These are phyloP conservation scores for Tuber aestivum DNA, from an alignment of 495 filamentous ascomycete genomes.

Conservation along the genomic window DNA sequence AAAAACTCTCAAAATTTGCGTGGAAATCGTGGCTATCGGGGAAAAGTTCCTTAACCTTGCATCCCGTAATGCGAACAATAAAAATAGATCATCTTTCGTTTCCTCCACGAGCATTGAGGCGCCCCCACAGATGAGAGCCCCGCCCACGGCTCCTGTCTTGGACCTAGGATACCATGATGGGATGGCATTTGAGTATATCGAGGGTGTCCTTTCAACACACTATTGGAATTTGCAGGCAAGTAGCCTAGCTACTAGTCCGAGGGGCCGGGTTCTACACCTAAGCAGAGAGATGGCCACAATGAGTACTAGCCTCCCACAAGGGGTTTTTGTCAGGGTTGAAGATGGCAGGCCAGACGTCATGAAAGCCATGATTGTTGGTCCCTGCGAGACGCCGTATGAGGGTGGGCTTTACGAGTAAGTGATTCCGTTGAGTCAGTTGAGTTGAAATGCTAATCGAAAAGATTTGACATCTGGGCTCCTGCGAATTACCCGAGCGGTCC, in stretches of 20 bases:
- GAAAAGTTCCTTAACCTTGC: slow-evolving; percentile 22
- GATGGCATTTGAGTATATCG: slow-evolving; percentile 28
- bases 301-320: slow-evolving; percentile 51
- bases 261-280: slow-evolving; percentile 39
- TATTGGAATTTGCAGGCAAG: slow-evolving; percentile 22
- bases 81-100: not conserved
- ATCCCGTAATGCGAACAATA: not conserved
- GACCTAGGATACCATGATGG: slow-evolving; percentile 16
- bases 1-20: slow-evolving; percentile 27
- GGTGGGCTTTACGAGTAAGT: slow-evolving; percentile 54
- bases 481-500: slow-evolving; percentile 49
- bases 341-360: slow-evolving; percentile 53
- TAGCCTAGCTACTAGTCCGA: slow-evolving; percentile 19
- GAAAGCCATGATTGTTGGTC: slow-evolving; percentile 56
- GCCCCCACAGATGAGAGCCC: not conserved
- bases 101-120: not conserved
- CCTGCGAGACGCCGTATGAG: slow-evolving; percentile 56
- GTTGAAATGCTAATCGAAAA: slow-evolving; percentile 7
- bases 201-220: slow-evolving; percentile 22
- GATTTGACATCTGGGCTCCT: slow-evolving; percentile 53
- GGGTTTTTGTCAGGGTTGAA: slow-evolving; percentile 56
- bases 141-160: not conserved
- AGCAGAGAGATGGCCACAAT: slow-evolving; percentile 52
- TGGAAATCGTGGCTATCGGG: slow-evolving; percentile 20
- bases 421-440: not conserved